These are phyloP conservation scores for Skeletonema costatum DNA, from an alignment of 108 stramenopile genomes.

Conservation along the genomic window DNA sequence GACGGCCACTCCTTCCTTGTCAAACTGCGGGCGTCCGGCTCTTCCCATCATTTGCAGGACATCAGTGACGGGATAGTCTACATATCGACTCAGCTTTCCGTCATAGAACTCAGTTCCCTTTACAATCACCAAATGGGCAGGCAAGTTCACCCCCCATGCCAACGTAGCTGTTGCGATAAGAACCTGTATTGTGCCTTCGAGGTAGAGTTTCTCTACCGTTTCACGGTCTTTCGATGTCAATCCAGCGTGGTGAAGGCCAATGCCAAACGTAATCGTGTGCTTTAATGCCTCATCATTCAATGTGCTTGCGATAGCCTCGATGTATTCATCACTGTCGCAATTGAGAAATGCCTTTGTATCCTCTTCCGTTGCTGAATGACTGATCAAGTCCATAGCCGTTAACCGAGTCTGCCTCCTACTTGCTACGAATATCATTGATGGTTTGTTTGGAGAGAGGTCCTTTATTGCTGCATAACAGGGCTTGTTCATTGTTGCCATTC, in stretches of 20 bases:
- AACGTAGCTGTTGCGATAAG: conserved; percentile 92
- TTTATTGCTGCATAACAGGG: conserved; percentile 97
- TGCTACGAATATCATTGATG: conserved; percentile 94
- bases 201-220: conserved; percentile 90
- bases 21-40: conserved; percentile 98
- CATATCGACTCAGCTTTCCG: conserved; percentile 91
- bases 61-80: conserved; percentile 99
- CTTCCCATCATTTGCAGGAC: conserved; percentile 99
- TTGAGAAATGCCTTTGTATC: conserved; percentile 78
- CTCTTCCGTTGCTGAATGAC: conserved; percentile 84
- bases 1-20: conserved; percentile 89
- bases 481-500: conserved; percentile 99
- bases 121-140: conserved; percentile 90
- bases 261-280: conserved; percentile 96
- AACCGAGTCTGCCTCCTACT: conserved; percentile 94
- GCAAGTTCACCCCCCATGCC: conserved; percentile 89
- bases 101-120: conserved; percentile 99
- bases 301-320: conserved; percentile 65
- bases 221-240: conserved; percentile 61
- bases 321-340: conserved; percentile 68
- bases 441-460: conserved; percentile 91
- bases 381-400: conserved; percentile 94
- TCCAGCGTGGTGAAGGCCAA: conserved; percentile 99
- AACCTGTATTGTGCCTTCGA: conserved; percentile 92
- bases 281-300: conserved; percentile 86